Evolutionary conservation across 2,329 filamentous ascomycete genomes (phyloP), one percentile per base, ranked within the genome.

Genomic region (Fusarium chuoi): DNA sequence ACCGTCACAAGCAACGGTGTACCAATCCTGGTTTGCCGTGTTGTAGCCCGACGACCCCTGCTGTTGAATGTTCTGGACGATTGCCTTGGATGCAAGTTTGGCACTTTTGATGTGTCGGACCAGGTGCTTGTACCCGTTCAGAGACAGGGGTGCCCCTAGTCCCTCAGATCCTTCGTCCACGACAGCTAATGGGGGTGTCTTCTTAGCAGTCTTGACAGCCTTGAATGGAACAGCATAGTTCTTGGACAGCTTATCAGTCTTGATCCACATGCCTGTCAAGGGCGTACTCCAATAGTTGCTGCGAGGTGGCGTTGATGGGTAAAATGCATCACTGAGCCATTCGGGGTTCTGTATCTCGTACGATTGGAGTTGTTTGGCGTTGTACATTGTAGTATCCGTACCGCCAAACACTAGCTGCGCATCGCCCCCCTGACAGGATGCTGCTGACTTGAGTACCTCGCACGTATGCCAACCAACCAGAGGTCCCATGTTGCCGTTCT

Each of bases 131-230:
- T 68, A 68, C 5, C 22, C 61, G 38, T 65, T 68, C 18, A 59
- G 33, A 13, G 65, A 68, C 18, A 68, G 45, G 28, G 65, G 65
- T 39, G 65, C 65, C 13, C 61, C 65, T 17, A 65, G 38, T 12
- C 65, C 65, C n/a, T 68, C 65, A 46, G 61, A 68, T 35, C 65
- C 65, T 65, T 68, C 61, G 39, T 65, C 52, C 30, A 68, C 61
- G 18, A 68, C 65, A 20, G 61, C 65, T 8, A 68, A 52, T 33
- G 65, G 65, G 60, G 51, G 26, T 30, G 65, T 65, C 13, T n/a
- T 35, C 41, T 44, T 44, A 44, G 41, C 41, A 24, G 41, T 26
- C n/a, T 41, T 59, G 15, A 41, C 45, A 46, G 38, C 52, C 26
- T 65, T 54, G 39, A 68, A 68, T 28, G 61, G 28, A 20, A 59